Base-by-base conservation (phyloP, 2,329 filamentous ascomycete genomes). In the Thielaviopsis musarum region DNA sequence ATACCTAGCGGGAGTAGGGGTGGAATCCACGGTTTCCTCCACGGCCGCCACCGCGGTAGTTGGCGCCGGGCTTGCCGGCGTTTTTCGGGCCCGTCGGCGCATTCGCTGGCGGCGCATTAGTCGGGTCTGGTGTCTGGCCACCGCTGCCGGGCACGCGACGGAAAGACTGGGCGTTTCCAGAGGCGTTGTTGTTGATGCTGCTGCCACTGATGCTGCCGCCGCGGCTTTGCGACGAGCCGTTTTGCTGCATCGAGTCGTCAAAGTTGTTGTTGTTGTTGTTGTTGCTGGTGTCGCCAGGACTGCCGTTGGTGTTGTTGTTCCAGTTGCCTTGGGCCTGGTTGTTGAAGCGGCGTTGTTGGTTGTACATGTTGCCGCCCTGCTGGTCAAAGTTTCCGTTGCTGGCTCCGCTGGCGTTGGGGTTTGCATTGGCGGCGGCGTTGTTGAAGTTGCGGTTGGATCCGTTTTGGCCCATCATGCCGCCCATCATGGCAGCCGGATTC, bases 51-150 rank as follows among this genome's bases (percentile, higher is more conserved):
- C 93, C 91, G 49, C 91, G 85, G 70, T 96, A 97, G 72, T 95
- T 95, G 1, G 88, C 89, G 17, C 91, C 90, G 1, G 91, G 89
- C 68, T 85, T 87, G 26, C 91, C 91, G 0, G 91, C 89, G 67
- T 97, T 98, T 78, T 95, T 95, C 4, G 93, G 93, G 0, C 93
- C 93, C 0, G 93, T 98, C 0, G 93, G 93, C 5, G 93, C 82
- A 64, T 80, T 81, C 59, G 71, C 74, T 1, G 79, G 79, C 24
- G 73, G 72, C 22, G 72, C 72, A 62, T 80, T 77, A 24, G 71
- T 67, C 1, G 77, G 72, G 52, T 71, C 69, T 49, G 71, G 73
- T 61, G 70, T 71, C 66, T 71, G 71, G 65, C 71, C 72, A 68
- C 72, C 65, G 26, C 71, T 71, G 28, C 70, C 69, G 49, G 66